phyloP scores from a whole-genome alignment of 805 yeast species.

The Suhomyces tanzawaensis region DNA sequence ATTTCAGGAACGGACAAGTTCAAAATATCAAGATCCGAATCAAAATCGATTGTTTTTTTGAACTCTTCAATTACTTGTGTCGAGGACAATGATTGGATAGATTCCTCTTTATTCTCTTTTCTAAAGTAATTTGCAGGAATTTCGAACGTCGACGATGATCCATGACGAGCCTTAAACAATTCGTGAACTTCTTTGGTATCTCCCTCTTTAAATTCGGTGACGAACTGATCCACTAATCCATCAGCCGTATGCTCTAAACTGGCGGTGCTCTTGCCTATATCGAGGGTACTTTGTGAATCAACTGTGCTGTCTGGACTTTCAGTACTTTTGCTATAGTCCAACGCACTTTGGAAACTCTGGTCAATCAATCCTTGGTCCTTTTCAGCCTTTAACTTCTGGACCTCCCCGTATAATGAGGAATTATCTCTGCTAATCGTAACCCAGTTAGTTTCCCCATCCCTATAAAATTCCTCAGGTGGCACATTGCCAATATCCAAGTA shows the following conservation, averaged over 20 bases:
- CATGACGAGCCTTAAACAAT: slow-evolving; percentile 4
- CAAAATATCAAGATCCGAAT: slow-evolving; percentile 1
- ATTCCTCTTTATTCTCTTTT: slow-evolving; percentile 12
- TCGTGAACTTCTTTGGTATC: slow-evolving; percentile 3
- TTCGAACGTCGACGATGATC: slow-evolving; percentile 10
- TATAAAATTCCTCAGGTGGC: slow-evolving; percentile 14
- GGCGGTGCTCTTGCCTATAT: background rate
- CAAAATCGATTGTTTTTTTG: slow-evolving; percentile 25
- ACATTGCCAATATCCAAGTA: slow-evolving; percentile 7
- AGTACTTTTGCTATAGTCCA: slow-evolving; percentile 2
- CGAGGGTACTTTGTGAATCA: slow-evolving; percentile 2
- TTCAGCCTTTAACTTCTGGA: slow-evolving; percentile 19
- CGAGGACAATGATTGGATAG: slow-evolving; percentile 26
- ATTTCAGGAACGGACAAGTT: background rate
- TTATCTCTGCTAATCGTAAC: slow-evolving; percentile 23
- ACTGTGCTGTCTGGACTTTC: slow-evolving; percentile 1
- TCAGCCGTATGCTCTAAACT: background rate
- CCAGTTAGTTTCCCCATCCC: slow-evolving; percentile 25
- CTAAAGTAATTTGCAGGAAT: slow-evolving; percentile 11
- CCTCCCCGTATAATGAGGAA: slow-evolving; percentile 21
- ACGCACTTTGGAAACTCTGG: background rate
- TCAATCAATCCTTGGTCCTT: background rate
- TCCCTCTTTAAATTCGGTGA: slow-evolving; percentile 2
- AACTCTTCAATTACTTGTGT: slow-evolving; percentile 27
- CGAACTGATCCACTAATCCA: background rate